Base-by-base conservation (phyloP, 2,329 filamentous ascomycete species). In the Lecanicillium sp. region DNA sequence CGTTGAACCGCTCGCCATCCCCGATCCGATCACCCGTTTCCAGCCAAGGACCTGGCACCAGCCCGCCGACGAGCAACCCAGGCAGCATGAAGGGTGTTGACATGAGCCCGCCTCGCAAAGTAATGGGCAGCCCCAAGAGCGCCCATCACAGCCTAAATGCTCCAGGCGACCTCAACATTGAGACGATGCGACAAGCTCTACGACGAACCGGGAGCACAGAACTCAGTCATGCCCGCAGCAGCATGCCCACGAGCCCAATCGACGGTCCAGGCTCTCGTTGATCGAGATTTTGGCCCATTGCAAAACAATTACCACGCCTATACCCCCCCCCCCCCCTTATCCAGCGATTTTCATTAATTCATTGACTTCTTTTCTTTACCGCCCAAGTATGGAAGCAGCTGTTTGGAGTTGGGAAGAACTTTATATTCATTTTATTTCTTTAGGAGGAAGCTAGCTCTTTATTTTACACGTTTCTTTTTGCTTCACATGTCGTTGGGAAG, bases 181-280 rank as follows among this genome's bases (percentile, higher is more conserved):
- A 95, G 68, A 95, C 89, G 4, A 94, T 95, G 89, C 75, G 82
- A 37, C 88, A 95, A 62, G 89, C 87, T 13, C 67, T 95, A 53
- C 73, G 85, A 54, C 82, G 85, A 58, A 94, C 88, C 12, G 85
- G 80, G 32, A 95, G 87, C 60, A 78, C 83, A 14, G 90, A 95
- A 56, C 64, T 95, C 41, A 68, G 69, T 47, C 65, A 62, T 34
- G 55, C 68, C 34, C 64, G 72, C 44, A 80, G 77, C 58, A 80
- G 77, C 58, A 62, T 67, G 37, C 75, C 77, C 4, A 61, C 69
- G 25, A 81, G 77, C 51, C 78, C 78, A 2, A 63, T 75, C 22
- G 73, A 77, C 33, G 50, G 41, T 7, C 47, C 54, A 13, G 49
- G 48, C 37, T 55, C 53, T 38, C 56, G 54, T 40, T 61, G 43